phyloP scores from a whole-genome alignment of 345 rosid species.

The Combretum micranthum region DNA sequence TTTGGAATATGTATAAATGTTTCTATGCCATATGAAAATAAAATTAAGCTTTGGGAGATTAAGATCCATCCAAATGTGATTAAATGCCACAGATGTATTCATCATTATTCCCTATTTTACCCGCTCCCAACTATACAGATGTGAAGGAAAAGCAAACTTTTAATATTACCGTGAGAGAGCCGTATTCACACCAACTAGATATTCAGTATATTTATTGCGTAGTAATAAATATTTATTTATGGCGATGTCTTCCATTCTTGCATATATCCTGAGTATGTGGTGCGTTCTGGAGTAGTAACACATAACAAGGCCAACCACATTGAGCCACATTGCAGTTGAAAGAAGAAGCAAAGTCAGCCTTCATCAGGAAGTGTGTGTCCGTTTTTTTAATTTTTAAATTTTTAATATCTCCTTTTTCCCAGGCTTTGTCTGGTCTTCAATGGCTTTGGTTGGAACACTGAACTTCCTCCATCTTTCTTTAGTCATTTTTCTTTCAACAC shows the following conservation, averaged over 20 bases:
- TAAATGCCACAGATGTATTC: too few relatives aligned
- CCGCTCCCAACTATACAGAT: too few relatives aligned
- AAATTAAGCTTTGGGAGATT: too few relatives aligned
- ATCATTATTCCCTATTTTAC: too few relatives aligned
- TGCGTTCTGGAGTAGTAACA: constrained; percentile 5
- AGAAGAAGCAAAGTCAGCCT: constrained; percentile 9
- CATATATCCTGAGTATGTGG: constrained; percentile 5
- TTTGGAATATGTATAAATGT: too few relatives aligned
- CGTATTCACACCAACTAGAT: too few relatives aligned
- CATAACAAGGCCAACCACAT: constrained; percentile 49
- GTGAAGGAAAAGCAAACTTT: too few relatives aligned
- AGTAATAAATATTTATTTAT: not conserved
- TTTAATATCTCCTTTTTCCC: not conserved
- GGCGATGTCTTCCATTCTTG: not conserved
- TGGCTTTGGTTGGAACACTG: constrained; percentile 32
- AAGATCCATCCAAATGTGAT: too few relatives aligned
- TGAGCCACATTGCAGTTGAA: constrained; percentile 32
- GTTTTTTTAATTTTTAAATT: not conserved
- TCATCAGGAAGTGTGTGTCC: too few relatives aligned
- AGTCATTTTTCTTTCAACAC: constrained; percentile 17
- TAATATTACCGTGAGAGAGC: too few relatives aligned
- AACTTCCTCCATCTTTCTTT: constrained; percentile 15
- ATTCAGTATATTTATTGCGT: too few relatives aligned
- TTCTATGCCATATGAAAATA: too few relatives aligned
- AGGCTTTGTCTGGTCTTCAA: constrained; percentile 23